Percentiles rank a stretch among this genome's conserved stretches.
Conservation (phyloP, 805 yeast genomes). For the Wickerhamomyces tratensis region DNA sequence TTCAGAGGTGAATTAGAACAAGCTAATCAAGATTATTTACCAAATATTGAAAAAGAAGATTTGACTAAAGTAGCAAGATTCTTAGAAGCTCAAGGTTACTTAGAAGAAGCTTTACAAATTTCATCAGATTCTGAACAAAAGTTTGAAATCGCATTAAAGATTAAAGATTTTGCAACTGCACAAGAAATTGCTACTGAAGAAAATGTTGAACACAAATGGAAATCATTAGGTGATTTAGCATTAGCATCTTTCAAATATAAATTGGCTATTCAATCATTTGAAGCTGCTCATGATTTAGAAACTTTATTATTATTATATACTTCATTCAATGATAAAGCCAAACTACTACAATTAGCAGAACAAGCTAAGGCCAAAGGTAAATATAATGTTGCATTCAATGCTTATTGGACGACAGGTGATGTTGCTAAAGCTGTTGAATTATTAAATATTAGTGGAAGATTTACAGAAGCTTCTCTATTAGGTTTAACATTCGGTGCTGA, state of each 20-base stretch:
- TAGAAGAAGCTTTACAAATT: conserved; percentile 72
- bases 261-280: conserved; percentile 72
- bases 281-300: conserved; percentile 71
- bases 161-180: conserved; percentile 67
- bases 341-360: conserved; percentile 53
- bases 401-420: conserved; percentile 82
- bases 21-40: conserved; percentile 50
- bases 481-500: conserved; percentile 55
- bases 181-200: conserved; percentile 49
- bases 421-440: conserved; percentile 51
- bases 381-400: conserved; percentile 84
- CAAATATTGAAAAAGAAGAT: conserved; percentile 56
- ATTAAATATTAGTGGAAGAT: conserved; percentile 57
- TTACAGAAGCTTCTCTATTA: conserved; percentile 78
- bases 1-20: conserved; percentile 90
- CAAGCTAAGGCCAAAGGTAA: conserved; percentile 66
- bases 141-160: conserved; percentile 79
- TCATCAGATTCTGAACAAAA: conserved; percentile 86
- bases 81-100: conserved; percentile 85
- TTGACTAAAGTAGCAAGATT: conserved; percentile 79
- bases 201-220: conserved; percentile 70
- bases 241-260: conserved; percentile 68
- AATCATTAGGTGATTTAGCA: conserved; percentile 81
- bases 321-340: conserved; percentile 61
- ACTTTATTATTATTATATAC: conserved; percentile 77